Evolutionary conservation across 805 yeast species (phyloP).

Genomic region (Pichia thaimueangensis): DNA sequence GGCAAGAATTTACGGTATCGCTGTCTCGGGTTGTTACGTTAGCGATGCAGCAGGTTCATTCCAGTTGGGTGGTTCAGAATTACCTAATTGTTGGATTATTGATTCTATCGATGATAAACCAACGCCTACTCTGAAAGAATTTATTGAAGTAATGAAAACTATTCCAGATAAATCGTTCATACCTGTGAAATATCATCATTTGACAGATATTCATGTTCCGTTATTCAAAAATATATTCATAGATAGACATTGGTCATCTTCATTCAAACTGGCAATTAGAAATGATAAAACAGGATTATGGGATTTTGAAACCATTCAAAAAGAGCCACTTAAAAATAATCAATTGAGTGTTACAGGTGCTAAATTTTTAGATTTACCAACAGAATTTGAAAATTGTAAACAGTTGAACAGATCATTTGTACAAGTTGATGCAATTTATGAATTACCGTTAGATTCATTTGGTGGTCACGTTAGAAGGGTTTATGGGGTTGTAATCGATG

Average conservation of each 20-base stretch:
- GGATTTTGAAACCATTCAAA: conserved; percentile 49
- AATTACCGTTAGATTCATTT: conserved; percentile 71
- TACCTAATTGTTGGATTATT: conserved; percentile 71
- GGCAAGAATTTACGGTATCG: conserved; percentile 78
- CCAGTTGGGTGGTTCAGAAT: conserved; percentile 43
- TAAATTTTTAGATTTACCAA: conserved; percentile 62
- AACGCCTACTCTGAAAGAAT: conserved; percentile 67
- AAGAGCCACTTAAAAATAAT: conserved; percentile 54
- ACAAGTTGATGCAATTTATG: conserved; percentile 55
- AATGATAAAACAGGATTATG: conserved; percentile 51
- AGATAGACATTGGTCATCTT: conserved; percentile 80
- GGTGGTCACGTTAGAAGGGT: conserved; percentile 55
- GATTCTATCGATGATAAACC: conserved; percentile 71
- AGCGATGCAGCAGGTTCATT: conserved; percentile 77
- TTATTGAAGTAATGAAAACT: conserved; percentile 67
- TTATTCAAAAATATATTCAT: conserved; percentile 58
- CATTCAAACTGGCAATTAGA: conserved; percentile 61
- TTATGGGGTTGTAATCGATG: conserved; percentile 77
- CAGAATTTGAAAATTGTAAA: conserved; percentile 47
- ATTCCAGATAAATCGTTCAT: conserved; percentile 76
- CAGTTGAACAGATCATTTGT: conserved; percentile 64
- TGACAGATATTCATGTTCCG: conserved; percentile 74
- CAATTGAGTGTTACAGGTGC: conserved; percentile 55
- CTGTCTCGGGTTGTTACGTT: conserved; percentile 78
- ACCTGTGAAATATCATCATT: conserved; percentile 64